phyloP scores from a whole-genome alignment of 1,284 basidiomycete genomes.

The Moesziomyces sp. region DNA sequence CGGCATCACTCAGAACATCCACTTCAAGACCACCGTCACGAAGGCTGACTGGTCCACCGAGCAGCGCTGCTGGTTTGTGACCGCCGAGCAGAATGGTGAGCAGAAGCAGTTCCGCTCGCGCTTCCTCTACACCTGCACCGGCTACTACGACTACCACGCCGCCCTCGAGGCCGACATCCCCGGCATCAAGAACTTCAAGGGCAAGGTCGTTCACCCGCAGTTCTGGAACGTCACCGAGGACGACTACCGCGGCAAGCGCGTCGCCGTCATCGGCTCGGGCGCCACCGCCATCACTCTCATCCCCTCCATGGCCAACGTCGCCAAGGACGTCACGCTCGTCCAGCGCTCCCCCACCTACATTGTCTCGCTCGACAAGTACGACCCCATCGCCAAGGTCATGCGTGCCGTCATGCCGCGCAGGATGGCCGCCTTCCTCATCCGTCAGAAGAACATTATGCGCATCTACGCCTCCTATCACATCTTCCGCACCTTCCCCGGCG shows the following conservation, averaged over 20 bases:
- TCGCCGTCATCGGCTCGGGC: conserved; percentile 65
- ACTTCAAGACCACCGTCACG: conserved; percentile 50
- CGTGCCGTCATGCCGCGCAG: conserved; percentile 54
- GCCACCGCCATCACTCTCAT: conserved; percentile 66
- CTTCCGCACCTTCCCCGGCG: conserved; percentile 61
- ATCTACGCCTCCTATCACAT: conserved; percentile 62
- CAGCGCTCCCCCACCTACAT: conserved; percentile 66
- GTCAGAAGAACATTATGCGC: conserved; percentile 53
- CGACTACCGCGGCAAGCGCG: conserved; percentile 63
- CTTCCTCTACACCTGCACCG: conserved; percentile 55
- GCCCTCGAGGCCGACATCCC: conserved; percentile 60
- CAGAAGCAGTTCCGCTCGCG: conserved; percentile 39
- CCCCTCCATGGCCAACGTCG: conserved; percentile 53
- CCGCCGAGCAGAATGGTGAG: conserved; percentile 29
- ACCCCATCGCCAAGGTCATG: conserved; percentile 51
- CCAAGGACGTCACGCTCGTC: conserved; percentile 63
- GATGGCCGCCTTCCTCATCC: conserved; percentile 40
- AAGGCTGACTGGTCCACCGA: conserved; percentile 46
- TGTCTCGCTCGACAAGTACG: conserved; percentile 55
- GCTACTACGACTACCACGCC: conserved; percentile 64
- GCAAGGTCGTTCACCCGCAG: conserved; percentile 63
- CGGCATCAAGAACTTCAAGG: conserved; percentile 62
- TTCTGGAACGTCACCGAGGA: conserved; percentile 55
- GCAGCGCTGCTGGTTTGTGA: conserved; percentile 55
- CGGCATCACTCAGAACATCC: conserved; percentile 56